A percentile compares a stretch with the other conserved stretches of the same genome.
Evolutionary conservation across 352 stramenopile species (phyloP).

Genomic region (Plasmopara muralis): DNA sequence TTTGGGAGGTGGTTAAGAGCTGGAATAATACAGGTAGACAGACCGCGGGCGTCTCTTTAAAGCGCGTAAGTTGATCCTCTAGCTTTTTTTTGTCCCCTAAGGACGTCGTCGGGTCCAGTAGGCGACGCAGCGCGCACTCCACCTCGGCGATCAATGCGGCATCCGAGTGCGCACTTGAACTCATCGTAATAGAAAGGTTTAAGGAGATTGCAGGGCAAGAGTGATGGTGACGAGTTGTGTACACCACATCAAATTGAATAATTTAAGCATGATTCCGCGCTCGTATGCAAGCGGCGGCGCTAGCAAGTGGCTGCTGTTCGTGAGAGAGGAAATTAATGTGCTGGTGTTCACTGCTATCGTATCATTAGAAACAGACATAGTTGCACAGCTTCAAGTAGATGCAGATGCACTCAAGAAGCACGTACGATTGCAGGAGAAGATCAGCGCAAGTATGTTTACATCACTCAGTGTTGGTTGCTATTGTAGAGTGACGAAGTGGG

Average conservation of each 20-base stretch:
- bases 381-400: slow-evolving; percentile 39
- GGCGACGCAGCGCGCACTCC: slow-evolving; percentile 42
- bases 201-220: neutral
- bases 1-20: slow-evolving; percentile 48
- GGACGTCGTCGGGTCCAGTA: slow-evolving; percentile 57
- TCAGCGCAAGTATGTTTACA: neutral
- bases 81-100: slow-evolving; percentile 39
- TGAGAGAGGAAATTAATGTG: slow-evolving; percentile 11
- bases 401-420: slow-evolving; percentile 26
- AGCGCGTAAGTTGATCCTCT: slow-evolving; percentile 50
- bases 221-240: slow-evolving; percentile 3
- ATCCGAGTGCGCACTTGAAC: slow-evolving; percentile 14
- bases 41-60: slow-evolving; percentile 43
- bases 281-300: slow-evolving; percentile 32
- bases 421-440: slow-evolving; percentile 10
- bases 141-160: slow-evolving; percentile 49
- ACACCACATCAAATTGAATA: neutral
- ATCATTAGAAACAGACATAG: slow-evolving; percentile 2
- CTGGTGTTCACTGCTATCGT: slow-evolving; percentile 37
- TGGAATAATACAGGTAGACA: slow-evolving; percentile 66
- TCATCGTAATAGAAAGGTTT: slow-evolving; percentile 11
- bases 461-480: neutral
- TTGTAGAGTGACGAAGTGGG: slow-evolving; percentile 52
- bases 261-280: slow-evolving; percentile 11
- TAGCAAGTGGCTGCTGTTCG: slow-evolving; percentile 41